Conservation (phyloP, 73 alveolate genomes). For the Symbiodinium pilosum region DNA sequence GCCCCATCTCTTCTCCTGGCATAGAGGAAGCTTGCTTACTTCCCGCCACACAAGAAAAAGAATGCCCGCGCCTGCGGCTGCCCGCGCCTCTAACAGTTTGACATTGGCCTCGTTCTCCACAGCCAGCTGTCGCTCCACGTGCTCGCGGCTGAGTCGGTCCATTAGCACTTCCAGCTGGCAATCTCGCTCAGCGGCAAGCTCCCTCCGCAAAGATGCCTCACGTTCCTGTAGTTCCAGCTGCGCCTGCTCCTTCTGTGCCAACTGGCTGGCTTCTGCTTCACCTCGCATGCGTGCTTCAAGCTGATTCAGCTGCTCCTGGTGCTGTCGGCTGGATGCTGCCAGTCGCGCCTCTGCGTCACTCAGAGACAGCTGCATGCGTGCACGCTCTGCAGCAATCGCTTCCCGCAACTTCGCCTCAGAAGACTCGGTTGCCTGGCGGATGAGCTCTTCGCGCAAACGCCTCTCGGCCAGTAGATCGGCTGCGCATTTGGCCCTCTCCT, state of each 20-base stretch:
- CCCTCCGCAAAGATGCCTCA: slow-evolving; percentile 36
- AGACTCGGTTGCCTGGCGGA: slow-evolving; percentile 46
- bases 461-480: slow-evolving; percentile 81
- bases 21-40: no score
- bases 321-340: background rate
- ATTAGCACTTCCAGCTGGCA: slow-evolving; percentile 79
- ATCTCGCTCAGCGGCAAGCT: slow-evolving; percentile 69
- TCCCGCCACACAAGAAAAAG: no score
- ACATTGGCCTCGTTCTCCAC: slow-evolving; percentile 21
- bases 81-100: slow-evolving; percentile 50
- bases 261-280: background rate
- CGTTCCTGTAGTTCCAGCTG: slow-evolving; percentile 18
- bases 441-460: slow-evolving; percentile 69
- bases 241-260: background rate
- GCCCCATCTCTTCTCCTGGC: slow-evolving; percentile 52
- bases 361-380: background rate
- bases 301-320: background rate
- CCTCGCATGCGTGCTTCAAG: background rate
- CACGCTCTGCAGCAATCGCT: slow-evolving; percentile 63
- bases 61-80: slow-evolving; percentile 23
- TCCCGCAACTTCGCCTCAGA: slow-evolving; percentile 69
- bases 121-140: slow-evolving; percentile 87
- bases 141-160: slow-evolving; percentile 90
- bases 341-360: slow-evolving; percentile 37
- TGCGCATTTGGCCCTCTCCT: slow-evolving; percentile 86